Base-by-base conservation (phyloP, 2,329 filamentous ascomycete genomes). In the Fusarium nygamai region DNA sequence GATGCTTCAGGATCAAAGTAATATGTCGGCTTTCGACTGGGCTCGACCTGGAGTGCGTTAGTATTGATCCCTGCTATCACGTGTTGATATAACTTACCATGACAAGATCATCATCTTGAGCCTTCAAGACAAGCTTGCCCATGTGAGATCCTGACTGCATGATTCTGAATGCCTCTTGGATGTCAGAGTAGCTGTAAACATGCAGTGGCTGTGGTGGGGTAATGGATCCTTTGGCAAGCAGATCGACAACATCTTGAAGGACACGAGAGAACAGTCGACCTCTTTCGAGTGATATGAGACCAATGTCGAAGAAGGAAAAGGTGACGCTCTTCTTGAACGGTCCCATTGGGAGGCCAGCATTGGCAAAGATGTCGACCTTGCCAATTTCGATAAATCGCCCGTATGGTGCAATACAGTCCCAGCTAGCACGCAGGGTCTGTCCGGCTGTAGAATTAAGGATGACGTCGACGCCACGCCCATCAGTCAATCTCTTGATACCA, bases 351-450 rank as follows among this genome's bases (percentile, higher is more conserved):
- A 76, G 51, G 10, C 59, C 41, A 0, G 63, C 64, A 41, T 70
- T 74, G 46, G 57, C 61, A 7, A 60, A 58, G 29, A 83, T 80
- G 54, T 83, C 81, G 11, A 72, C 70, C 63, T 79, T 80, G 12
- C 81, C 81, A 27, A 84, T 79, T 66, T 84, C 83, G 2, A 84
- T 61, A 39, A 84, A 82, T 5, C 76, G 72, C 0, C 83, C 82
- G 54, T 78, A 79, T 1, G 62, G 60, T 6, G 83, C 80, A 9
- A 84, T 67, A 41, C 78, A 82, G 22, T 79, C 64, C 80, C 79
- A 83, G 1, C 80, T 78, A 4, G 77, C 76, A 9, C 72, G 73
- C 2, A 83, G 65, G 2, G 75, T 29, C 16, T 82, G 79, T 20
- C 81, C 80, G 8, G 78, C 61, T 7, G 80, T 65, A 3, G 78